A percentile compares a stretch with the other conserved stretches of the same genome.
These are phyloP conservation scores for Cutaneotrichosporon dermatis DNA, from an alignment of 1,284 basidiomycete genomes.

Conservation along the genomic window DNA sequence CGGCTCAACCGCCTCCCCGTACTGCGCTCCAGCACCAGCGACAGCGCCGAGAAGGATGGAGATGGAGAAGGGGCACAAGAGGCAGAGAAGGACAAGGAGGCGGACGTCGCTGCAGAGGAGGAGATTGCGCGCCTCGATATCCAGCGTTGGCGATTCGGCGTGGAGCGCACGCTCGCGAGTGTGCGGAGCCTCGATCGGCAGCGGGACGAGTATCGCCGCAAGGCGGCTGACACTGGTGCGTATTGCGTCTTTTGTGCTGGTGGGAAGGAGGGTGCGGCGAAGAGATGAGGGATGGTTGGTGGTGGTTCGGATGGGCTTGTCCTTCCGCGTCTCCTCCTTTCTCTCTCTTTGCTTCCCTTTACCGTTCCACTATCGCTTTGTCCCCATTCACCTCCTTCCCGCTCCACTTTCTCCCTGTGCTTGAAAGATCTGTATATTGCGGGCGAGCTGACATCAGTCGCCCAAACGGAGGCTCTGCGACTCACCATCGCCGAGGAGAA, in stretches of 20 bases:
- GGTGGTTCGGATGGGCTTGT: too few relatives aligned
- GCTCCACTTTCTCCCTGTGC: too few relatives aligned
- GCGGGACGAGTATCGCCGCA: conserved; percentile 21
- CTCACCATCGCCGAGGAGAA: conserved; percentile 34
- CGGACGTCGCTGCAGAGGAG: background rate
- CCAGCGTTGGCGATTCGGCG: conserved; percentile 31
- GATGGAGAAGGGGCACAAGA: background rate
- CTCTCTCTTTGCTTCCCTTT: too few relatives aligned
- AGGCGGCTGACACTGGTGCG: conserved; percentile 34
- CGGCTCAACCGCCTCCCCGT: conserved; percentile 32
- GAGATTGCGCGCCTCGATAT: conserved; percentile 29
- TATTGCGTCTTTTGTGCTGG: background rate
- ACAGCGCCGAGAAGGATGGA: background rate
- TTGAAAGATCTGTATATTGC: too few relatives aligned
- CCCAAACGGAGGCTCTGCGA: conserved; percentile 23
- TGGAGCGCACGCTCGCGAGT: conserved; percentile 35
- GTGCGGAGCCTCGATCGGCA: conserved; percentile 35
- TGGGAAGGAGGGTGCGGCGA: too few relatives aligned
- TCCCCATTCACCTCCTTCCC: too few relatives aligned
- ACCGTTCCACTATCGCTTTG: too few relatives aligned
- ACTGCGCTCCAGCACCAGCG: background rate
- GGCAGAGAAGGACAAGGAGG: background rate
- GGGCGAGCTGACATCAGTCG: conserved; percentile 5
- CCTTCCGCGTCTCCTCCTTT: too few relatives aligned
- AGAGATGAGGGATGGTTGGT: too few relatives aligned